A percentile compares a stretch with the other conserved stretches of the same genome.
Evolutionary conservation across 176 grass and related monocot genomes (phyloP).

Genomic region (Chloris gayana): DNA sequence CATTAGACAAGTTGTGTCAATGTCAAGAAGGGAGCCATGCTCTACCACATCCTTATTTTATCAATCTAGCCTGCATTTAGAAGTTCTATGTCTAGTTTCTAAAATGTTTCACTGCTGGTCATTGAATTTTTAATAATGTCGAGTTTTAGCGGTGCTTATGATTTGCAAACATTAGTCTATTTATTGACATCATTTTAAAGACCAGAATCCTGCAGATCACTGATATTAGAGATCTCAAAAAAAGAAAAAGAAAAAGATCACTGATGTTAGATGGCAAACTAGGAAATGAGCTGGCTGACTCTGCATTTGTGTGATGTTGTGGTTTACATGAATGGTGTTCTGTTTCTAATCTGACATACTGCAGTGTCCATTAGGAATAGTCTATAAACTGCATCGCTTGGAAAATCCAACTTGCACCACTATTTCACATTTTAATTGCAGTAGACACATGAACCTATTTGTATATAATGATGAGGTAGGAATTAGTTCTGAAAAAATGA

Average conservation of each 20-base stretch:
- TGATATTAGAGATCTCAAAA: background rate
- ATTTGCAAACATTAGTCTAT: background rate
- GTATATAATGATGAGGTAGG: constrained; percentile 19
- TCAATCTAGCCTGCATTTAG: constrained; percentile 2
- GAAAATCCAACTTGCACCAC: constrained; percentile 14
- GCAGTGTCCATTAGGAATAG: constrained; percentile 12
- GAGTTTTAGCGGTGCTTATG: background rate
- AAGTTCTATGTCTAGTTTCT: constrained; percentile 4
- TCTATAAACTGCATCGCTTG: constrained; percentile 22
- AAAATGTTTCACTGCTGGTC: constrained; percentile 5
- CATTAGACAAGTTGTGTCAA: constrained; percentile 8
- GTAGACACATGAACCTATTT: constrained; percentile 6
- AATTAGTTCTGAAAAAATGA: constrained; percentile 4
- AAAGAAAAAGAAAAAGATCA: no score
- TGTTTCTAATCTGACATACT: constrained; percentile 1
- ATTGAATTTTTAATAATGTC: background rate
- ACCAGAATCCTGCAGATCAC: background rate
- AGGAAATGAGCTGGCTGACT: constrained; percentile 25
- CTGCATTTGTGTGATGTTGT: background rate
- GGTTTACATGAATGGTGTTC: constrained; percentile 8
- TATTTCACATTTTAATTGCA: constrained; percentile 23
- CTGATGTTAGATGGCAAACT: background rate
- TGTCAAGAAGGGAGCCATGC: background rate
- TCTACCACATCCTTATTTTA: constrained; percentile 13
- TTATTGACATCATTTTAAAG: constrained; percentile 9